Conservation (phyloP, 192 early-diverging fungal species). For the Haplosporangium gracile region DNA sequence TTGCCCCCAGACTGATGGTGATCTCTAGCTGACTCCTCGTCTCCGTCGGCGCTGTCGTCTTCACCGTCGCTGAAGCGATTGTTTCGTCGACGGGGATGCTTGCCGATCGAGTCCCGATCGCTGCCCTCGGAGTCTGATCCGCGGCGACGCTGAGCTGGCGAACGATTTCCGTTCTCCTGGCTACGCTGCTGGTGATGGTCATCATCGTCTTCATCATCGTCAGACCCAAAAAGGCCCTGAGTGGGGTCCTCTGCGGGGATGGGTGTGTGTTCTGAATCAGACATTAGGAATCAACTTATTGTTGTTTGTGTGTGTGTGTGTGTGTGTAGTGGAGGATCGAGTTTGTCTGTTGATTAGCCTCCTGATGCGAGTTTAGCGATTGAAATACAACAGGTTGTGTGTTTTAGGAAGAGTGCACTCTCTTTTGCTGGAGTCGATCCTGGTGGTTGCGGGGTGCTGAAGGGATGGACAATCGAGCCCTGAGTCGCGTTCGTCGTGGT, state of each 20-base stretch:
- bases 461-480: constrained; percentile 2
- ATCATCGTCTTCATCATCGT: constrained; percentile 51
- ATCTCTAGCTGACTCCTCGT: background rate
- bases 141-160: background rate
- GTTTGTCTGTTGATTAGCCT: background rate
- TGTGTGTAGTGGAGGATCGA: background rate
- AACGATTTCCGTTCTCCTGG: constrained; percentile 11
- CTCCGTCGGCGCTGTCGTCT: constrained; percentile 19
- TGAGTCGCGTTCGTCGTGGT: background rate
- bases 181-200: constrained; percentile 5
- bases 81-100: constrained; percentile 26
- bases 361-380: background rate
- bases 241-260: constrained; percentile 39
- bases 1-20: constrained; percentile 7
- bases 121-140: constrained; percentile 27
- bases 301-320: background rate
- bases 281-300: constrained; percentile 20
- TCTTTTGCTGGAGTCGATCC: background rate
- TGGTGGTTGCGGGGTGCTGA: background rate
- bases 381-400: background rate
- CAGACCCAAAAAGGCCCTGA: constrained; percentile 51
- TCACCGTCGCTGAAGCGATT: constrained; percentile 49
- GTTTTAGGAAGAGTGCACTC: background rate
- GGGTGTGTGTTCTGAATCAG: constrained; percentile 52
- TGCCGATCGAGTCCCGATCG: constrained; percentile 17